Evolutionary conservation across 1,139 yeast species (phyloP).

Genomic region (Meyerozyma carpophila): DNA sequence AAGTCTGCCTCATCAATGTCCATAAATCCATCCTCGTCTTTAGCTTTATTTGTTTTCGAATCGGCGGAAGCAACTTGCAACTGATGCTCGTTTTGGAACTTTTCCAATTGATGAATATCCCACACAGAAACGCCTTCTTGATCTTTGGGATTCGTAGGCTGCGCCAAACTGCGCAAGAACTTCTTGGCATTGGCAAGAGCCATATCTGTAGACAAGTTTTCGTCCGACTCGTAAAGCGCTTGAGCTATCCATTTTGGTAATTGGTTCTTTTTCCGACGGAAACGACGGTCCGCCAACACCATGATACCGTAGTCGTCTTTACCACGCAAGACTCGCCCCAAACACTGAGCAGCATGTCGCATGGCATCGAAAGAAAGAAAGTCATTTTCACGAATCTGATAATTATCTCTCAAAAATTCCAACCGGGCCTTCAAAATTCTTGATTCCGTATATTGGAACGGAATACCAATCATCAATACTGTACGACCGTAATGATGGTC

Average conservation of each 20-base stretch:
- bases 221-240: slow-evolving; percentile 85
- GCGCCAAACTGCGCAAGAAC: slow-evolving; percentile 89
- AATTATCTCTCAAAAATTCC: slow-evolving; percentile 89
- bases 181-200: slow-evolving; percentile 93
- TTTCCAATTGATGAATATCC: slow-evolving; percentile 67
- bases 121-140: slow-evolving; percentile 95
- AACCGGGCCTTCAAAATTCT: slow-evolving; percentile 90
- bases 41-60: slow-evolving; percentile 11
- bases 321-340: slow-evolving; percentile 95
- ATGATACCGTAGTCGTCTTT: slow-evolving; percentile 97
- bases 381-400: slow-evolving; percentile 88
- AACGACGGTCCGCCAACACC: slow-evolving; percentile 95
- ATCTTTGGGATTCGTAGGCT: slow-evolving; percentile 85
- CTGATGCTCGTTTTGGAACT: slow-evolving; percentile 52
- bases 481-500: slow-evolving; percentile 98
- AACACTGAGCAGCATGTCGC: slow-evolving; percentile 99
- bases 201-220: slow-evolving; percentile 93
- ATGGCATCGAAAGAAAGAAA: slow-evolving; percentile 96
- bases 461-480: slow-evolving; percentile 97
- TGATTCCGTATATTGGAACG: slow-evolving; percentile 97
- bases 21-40: slow-evolving; percentile 34
- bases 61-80: slow-evolving; percentile 14
- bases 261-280: slow-evolving; percentile 78
- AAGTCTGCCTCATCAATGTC: slow-evolving; percentile 46
- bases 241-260: slow-evolving; percentile 97